A percentile compares a stretch with the other conserved stretches of the same genome.
Conservation (phyloP, 225 moss, liverwort and hornwort species). For the Neckera pumila region DNA sequence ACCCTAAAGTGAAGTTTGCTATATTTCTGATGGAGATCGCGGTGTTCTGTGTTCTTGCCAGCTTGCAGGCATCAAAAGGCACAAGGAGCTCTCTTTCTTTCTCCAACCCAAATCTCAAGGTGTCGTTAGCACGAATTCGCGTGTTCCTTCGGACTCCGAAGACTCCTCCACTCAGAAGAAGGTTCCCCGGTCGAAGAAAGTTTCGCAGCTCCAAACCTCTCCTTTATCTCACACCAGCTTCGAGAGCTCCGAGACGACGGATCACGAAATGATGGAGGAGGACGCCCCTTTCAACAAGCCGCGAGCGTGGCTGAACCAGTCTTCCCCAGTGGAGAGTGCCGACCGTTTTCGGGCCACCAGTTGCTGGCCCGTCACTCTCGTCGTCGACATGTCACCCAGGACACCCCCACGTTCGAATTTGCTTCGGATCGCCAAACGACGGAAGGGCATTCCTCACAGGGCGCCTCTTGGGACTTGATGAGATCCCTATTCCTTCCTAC, state of each 20-base stretch:
- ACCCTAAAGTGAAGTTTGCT: not conserved
- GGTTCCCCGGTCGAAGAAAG: constrained; percentile 53
- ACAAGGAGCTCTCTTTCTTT: constrained; percentile 75
- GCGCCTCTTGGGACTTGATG: constrained; percentile 65
- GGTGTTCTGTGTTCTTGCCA: constrained; percentile 6
- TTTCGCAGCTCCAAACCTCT: constrained; percentile 39
- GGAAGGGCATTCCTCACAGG: constrained; percentile 94
- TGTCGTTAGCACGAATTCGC: constrained; percentile 23
- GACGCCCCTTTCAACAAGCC: constrained; percentile 25
- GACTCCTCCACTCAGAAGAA: constrained; percentile 75
- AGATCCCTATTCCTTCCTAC: not conserved
- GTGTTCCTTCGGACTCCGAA: constrained; percentile 49
- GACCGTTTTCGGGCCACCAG: constrained; percentile 23
- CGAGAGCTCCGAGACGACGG: constrained; percentile 30
- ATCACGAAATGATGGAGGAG: constrained; percentile 30
- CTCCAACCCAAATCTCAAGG: constrained; percentile 64
- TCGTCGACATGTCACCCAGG: constrained; percentile 71
- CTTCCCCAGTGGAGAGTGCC: constrained; percentile 16
- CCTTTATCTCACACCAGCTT: constrained; percentile 34
- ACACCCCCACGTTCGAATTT: constrained; percentile 73
- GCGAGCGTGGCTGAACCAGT: constrained; percentile 12
- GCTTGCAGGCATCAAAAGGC: constrained; percentile 80
- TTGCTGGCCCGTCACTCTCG: constrained; percentile 21
- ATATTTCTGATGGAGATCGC: not conserved
- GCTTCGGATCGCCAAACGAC: constrained; percentile 60